Conservation (phyloP, 768 basidiomycete species). For the Boletus vinaceobasis region DNA sequence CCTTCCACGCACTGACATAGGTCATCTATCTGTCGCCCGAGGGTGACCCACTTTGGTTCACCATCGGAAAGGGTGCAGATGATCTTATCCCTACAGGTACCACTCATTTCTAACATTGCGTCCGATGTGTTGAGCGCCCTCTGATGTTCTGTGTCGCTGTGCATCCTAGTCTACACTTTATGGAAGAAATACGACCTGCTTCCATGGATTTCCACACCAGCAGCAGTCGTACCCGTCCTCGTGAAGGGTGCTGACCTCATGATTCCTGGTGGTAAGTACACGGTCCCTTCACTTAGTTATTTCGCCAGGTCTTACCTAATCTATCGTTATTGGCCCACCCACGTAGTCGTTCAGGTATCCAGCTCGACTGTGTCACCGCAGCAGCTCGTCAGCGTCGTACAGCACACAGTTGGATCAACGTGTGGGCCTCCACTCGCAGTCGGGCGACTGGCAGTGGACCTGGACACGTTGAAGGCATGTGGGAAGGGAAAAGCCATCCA, state of each 20-base stretch:
- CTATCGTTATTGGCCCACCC: background rate
- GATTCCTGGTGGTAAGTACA: conserved; percentile 73
- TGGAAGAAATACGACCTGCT: conserved; percentile 72
- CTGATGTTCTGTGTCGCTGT: background rate
- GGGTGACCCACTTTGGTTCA: conserved; percentile 79
- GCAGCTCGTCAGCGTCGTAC: conserved; percentile 63
- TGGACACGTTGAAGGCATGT: conserved; percentile 43
- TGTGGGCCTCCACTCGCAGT: conserved; percentile 62
- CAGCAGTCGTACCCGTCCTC: conserved; percentile 66
- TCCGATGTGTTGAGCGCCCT: background rate
- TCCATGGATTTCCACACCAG: conserved; percentile 68
- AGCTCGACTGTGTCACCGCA: conserved; percentile 36
- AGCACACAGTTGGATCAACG: conserved; percentile 38
- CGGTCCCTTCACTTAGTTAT: background rate
- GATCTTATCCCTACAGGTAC: conserved; percentile 71
- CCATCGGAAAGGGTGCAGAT: conserved; percentile 61
- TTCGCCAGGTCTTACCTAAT: background rate
- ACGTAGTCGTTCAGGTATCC: conserved; percentile 55
- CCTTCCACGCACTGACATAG: conserved; percentile 33
- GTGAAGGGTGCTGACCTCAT: conserved; percentile 83
- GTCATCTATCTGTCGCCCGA: conserved; percentile 59
- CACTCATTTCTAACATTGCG: background rate
- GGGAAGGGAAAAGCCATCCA: conserved; percentile 77
- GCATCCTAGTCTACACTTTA: conserved; percentile 59
- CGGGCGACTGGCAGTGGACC: conserved; percentile 62